A percentile compares a stretch with the other conserved stretches of the same genome.
These are phyloP conservation scores for Crithidia expoeki DNA, from an alignment of 208 protist genomes.

Conservation along the genomic window DNA sequence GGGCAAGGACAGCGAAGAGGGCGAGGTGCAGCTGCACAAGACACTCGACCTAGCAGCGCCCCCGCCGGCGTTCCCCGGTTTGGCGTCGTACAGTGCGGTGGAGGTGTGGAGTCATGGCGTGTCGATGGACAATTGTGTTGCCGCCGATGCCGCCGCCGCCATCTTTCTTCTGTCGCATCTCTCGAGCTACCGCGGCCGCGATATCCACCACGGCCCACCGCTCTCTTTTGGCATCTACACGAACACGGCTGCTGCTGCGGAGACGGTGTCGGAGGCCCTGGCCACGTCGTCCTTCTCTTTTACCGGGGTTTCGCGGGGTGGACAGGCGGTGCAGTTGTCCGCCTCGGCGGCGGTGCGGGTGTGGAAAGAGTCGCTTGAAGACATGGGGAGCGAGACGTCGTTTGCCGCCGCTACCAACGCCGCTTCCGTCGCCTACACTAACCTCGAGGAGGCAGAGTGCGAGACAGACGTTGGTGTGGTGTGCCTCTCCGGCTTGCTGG, in stretches of 20 bases:
- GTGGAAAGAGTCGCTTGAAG: constrained; percentile 40
- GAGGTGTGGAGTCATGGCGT: constrained; percentile 85
- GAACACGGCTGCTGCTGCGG: constrained; percentile 29
- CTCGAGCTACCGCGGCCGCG: constrained; percentile 29
- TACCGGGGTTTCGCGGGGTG: background rate
- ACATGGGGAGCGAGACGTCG: constrained; percentile 32
- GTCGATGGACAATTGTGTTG: constrained; percentile 35
- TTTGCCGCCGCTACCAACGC: constrained; percentile 14
- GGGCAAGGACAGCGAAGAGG: constrained; percentile 13
- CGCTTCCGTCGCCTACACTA: constrained; percentile 28
- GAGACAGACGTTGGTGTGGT: constrained; percentile 75
- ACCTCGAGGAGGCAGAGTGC: constrained; percentile 37
- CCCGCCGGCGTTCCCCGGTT: constrained; percentile 46
- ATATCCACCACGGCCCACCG: constrained; percentile 3
- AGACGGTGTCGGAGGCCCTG: constrained; percentile 31
- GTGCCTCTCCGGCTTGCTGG: constrained; percentile 58
- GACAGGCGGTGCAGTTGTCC: background rate
- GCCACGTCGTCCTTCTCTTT: constrained; percentile 11
- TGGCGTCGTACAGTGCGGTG: constrained; percentile 60
- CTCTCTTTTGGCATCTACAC: constrained; percentile 35
- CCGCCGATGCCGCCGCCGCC: constrained; percentile 62
- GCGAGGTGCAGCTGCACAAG: background rate
- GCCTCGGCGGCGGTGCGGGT: constrained; percentile 26
- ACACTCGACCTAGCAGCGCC: constrained; percentile 20
- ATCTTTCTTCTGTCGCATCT: constrained; percentile 59